Conservation (phyloP, 164 flowering plant species). For the Amborella trichopoda region DNA sequence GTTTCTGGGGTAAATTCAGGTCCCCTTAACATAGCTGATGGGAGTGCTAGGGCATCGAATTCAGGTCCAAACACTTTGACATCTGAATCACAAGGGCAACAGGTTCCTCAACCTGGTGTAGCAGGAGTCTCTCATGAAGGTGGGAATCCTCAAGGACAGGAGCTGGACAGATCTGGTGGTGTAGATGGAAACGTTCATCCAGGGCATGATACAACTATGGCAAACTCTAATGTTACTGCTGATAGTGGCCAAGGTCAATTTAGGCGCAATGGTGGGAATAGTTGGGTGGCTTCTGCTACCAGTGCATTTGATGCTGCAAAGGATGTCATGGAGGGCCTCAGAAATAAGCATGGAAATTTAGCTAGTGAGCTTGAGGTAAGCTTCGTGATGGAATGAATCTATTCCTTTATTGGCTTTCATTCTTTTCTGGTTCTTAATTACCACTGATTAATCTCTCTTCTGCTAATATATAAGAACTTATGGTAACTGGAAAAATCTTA, state of each 20-base stretch:
- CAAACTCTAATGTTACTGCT: constrained; percentile 37
- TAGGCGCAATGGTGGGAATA: constrained; percentile 57
- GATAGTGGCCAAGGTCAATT: constrained; percentile 58
- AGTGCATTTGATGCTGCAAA: constrained; percentile 98
- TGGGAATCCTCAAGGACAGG: constrained; percentile 75
- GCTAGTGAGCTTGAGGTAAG: constrained; percentile 97
- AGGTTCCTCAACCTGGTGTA: constrained; percentile 42
- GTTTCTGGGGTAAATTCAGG: constrained; percentile 29
- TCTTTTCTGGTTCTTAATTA: no score
- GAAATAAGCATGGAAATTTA: constrained; percentile 92
- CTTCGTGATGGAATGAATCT: background rate
- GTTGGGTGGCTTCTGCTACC: constrained; percentile 58
- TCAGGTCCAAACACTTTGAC: constrained; percentile 27
- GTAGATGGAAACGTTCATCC: constrained; percentile 39
- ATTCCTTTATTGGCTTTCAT: no score
- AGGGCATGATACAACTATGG: constrained; percentile 56
- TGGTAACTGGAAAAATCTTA: no score
- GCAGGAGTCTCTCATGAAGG: constrained; percentile 62
- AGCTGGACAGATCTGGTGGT: constrained; percentile 57
- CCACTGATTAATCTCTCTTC: no score
- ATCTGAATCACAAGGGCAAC: constrained; percentile 59
- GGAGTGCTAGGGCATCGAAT: constrained; percentile 39
- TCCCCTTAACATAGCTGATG: constrained; percentile 47
- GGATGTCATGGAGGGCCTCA: constrained; percentile 92
- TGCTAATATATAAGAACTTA: no score